Percentiles rank a stretch among this genome's conserved stretches.
Conservation (phyloP, 306 rosid species). For the Medicago truncatula region DNA sequence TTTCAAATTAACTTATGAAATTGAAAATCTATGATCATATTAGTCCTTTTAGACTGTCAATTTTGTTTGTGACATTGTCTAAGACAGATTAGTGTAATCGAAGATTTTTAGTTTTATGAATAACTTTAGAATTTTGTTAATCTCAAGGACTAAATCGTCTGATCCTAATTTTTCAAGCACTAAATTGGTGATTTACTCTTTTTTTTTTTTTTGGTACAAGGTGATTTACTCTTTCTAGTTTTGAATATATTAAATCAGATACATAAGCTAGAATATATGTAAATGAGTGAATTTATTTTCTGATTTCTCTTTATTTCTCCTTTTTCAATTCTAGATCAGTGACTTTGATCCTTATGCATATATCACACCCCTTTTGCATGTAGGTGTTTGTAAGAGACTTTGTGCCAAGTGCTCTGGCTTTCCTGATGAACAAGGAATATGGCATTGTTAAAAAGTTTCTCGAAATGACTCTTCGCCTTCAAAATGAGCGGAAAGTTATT, state of each 20-base stretch:
- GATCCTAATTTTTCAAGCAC: too few species aligned
- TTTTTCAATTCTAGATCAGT: background rate
- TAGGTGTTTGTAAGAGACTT: constrained; percentile 96
- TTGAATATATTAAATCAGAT: background rate
- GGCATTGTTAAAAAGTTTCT: constrained; percentile 78
- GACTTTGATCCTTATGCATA: constrained; percentile 2
- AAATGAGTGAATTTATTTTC: background rate
- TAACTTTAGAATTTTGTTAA: background rate
- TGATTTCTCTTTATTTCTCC: background rate
- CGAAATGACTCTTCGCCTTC: constrained; percentile 84
- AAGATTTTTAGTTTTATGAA: background rate
- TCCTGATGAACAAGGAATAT: constrained; percentile 80
- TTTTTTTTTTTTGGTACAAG: too few species aligned
- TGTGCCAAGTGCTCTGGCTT: constrained; percentile 86
- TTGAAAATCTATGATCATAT: too few species aligned
- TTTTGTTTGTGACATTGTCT: background rate
- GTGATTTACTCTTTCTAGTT: background rate
- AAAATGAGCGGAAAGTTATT: constrained; percentile 83
- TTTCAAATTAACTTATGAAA: too few species aligned
- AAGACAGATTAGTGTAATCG: background rate
- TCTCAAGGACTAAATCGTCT: background rate
- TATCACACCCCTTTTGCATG: constrained; percentile 29
- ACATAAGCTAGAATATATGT: background rate
- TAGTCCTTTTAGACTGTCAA: too few species aligned
- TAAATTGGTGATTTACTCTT: background rate